These are phyloP conservation scores for Leccinum griseonigrum DNA, from an alignment of 1,284 basidiomycete genomes.

Conservation along the genomic window DNA sequence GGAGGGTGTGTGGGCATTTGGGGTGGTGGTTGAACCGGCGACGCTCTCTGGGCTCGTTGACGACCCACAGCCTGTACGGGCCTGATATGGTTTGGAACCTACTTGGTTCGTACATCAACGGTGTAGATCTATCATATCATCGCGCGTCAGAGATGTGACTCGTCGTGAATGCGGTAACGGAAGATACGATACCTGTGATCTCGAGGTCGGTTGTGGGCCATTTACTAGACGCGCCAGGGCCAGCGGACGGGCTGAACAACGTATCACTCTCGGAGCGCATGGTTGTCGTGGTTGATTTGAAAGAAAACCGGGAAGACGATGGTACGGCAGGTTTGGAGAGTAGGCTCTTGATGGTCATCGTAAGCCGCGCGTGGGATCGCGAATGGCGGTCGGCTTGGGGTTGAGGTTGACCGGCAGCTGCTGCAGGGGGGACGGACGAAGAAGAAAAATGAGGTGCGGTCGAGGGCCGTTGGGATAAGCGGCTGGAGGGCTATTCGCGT, in stretches of 20 bases:
- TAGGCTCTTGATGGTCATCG: slow-evolving; percentile 27
- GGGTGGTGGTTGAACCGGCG: neutral
- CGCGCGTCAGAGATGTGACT: neutral
- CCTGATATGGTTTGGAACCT: slow-evolving; percentile 2
- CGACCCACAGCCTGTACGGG: neutral
- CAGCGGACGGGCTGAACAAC: slow-evolving; percentile 13
- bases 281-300: slow-evolving; percentile 15
- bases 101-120: slow-evolving; percentile 22
- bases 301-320: slow-evolving; percentile 25
- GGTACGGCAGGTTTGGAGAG: slow-evolving; percentile 18
- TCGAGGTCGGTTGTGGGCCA: slow-evolving; percentile 19
- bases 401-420: too few species aligned
- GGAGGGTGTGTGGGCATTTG: slow-evolving; percentile 1
- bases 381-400: slow-evolving; percentile 9
- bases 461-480: slow-evolving; percentile 11
- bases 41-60: slow-evolving; percentile 14
- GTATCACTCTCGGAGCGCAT: slow-evolving; percentile 10
- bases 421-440: too few species aligned
- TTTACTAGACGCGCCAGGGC: slow-evolving; percentile 6
- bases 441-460: slow-evolving; percentile 11
- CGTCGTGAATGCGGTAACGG: slow-evolving; percentile 1
- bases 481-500: neutral
- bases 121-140: slow-evolving; percentile 13
- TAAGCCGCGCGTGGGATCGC: slow-evolving; percentile 19
- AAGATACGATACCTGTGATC: slow-evolving; percentile 14